These are phyloP conservation scores for Melianthus villosus DNA, from an alignment of 441 rosid genomes.

Conservation along the genomic window DNA sequence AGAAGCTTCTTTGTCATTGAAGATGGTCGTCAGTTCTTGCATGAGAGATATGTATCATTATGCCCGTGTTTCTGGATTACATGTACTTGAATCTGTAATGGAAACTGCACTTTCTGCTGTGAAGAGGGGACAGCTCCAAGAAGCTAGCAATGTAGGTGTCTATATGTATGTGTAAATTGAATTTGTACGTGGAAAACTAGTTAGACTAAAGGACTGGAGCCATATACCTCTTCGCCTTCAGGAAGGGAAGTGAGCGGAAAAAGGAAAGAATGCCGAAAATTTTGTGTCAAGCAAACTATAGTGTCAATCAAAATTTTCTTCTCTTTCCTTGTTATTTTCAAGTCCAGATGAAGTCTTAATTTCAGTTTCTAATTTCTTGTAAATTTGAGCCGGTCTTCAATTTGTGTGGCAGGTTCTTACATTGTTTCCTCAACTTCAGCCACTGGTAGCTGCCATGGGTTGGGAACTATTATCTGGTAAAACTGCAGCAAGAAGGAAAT, in stretches of 20 bases:
- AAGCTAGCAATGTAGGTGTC: conserved; percentile 70
- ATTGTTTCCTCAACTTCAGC: conserved; percentile 66
- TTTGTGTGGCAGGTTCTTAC: conserved; percentile 40
- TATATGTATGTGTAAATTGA: conserved; percentile 15
- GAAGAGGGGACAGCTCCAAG: conserved; percentile 60
- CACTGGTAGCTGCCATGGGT: conserved; percentile 84
- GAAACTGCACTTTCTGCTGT: conserved; percentile 51
- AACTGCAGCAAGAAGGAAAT: conserved; percentile 47
- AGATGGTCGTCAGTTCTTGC: conserved; percentile 37
- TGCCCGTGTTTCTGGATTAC: conserved; percentile 75
- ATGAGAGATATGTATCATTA: conserved; percentile 74
- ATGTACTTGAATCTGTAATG: conserved; percentile 74
- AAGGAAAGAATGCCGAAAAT: too few species aligned
- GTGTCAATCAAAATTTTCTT: too few species aligned
- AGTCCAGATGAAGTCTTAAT: too few species aligned
- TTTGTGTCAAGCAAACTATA: too few species aligned
- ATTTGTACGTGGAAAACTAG: conserved; percentile 11
- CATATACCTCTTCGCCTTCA: too few species aligned
- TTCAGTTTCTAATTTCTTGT: conserved; percentile 3
- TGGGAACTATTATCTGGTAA: conserved; percentile 85
- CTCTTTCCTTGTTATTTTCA: too few species aligned
- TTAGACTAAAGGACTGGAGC: too few species aligned
- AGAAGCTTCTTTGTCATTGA: conserved; percentile 25
- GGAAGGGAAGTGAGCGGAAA: too few species aligned
- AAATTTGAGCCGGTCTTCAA: conserved; percentile 12